Evolutionary conservation across 179 eudicot genomes (phyloP).

Genomic region (Drosera spatulata): DNA sequence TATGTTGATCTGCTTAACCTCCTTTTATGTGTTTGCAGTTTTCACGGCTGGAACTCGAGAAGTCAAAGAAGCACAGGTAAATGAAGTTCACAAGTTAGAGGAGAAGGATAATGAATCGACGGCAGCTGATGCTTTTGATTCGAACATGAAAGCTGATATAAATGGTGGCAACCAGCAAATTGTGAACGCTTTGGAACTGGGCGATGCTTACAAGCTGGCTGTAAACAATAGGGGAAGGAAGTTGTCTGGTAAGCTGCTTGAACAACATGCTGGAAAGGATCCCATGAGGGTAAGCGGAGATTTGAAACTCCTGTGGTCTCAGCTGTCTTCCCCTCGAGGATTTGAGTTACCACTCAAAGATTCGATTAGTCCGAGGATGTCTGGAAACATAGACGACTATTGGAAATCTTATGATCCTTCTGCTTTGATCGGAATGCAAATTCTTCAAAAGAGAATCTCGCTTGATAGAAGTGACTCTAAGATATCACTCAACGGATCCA

Average conservation of each 20-base stretch:
- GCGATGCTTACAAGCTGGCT: constrained; percentile 89
- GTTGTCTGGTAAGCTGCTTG: constrained; percentile 54
- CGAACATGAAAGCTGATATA: constrained; percentile 18
- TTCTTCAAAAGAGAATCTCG: constrained; percentile 59
- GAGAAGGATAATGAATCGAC: constrained; percentile 18
- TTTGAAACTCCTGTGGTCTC: constrained; percentile 65
- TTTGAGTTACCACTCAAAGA: constrained; percentile 38
- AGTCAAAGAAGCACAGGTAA: constrained; percentile 3
- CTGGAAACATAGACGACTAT: constrained; percentile 45
- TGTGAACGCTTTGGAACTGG: constrained; percentile 53
- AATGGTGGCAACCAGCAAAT: constrained; percentile 22
- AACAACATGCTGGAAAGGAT: constrained; percentile 51
- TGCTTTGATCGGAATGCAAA: constrained; percentile 28
- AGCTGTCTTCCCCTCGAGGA: constrained; percentile 51
- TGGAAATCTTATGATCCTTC: constrained; percentile 34
- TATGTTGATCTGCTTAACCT: too few relatives aligned
- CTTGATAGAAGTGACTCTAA: constrained; percentile 23
- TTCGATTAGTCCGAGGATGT: constrained; percentile 51
- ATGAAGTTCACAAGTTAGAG: constrained; percentile 10
- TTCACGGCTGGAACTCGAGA: constrained; percentile 8
- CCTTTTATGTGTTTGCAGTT: too few relatives aligned
- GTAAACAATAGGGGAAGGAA: constrained; percentile 49
- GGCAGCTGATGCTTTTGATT: constrained; percentile 12
- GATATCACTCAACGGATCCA: constrained; percentile 7
- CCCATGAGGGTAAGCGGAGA: constrained; percentile 51